phyloP scores from a whole-genome alignment of 345 rosid genomes.

The Melaleuca quinquenervia region DNA sequence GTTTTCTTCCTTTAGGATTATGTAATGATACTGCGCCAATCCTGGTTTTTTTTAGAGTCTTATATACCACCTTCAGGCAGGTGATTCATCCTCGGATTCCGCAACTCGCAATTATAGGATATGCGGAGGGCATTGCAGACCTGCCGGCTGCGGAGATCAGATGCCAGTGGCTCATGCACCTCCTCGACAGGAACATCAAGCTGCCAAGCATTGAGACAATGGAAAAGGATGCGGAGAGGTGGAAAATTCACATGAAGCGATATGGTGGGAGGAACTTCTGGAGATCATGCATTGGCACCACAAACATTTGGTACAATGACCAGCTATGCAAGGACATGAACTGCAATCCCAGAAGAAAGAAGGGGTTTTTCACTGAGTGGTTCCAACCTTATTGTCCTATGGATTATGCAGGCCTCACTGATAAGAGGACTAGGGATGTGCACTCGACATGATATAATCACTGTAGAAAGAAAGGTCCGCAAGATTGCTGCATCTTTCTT shows the following conservation, averaged over 20 bases:
- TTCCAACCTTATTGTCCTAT: too few relatives aligned
- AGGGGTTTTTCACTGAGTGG: too few relatives aligned
- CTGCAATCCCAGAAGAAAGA: too few relatives aligned
- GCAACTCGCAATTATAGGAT: constrained; percentile 10
- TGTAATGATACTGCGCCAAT: neutral
- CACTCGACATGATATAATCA: neutral
- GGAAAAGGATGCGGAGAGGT: constrained; percentile 12
- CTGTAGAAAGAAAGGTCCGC: neutral
- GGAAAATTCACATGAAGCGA: constrained; percentile 18
- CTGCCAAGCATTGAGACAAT: constrained; percentile 11
- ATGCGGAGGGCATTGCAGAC: constrained; percentile 3
- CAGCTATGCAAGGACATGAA: too few relatives aligned
- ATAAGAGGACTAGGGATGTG: neutral
- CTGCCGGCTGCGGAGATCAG: constrained; percentile 8
- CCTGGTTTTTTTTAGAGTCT: neutral
- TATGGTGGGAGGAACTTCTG: too few relatives aligned
- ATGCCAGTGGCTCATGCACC: constrained; percentile 13
- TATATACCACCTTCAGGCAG: neutral
- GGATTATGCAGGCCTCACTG: too few relatives aligned
- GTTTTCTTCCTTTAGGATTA: neutral
- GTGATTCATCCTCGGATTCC: constrained; percentile 21
- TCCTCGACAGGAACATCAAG: constrained; percentile 9
- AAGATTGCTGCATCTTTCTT: neutral
- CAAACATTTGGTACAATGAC: too few relatives aligned
- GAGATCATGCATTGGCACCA: too few relatives aligned